Evolutionary conservation across 257 asterid genomes (phyloP).

Genomic region (Solanum lignicaule): DNA sequence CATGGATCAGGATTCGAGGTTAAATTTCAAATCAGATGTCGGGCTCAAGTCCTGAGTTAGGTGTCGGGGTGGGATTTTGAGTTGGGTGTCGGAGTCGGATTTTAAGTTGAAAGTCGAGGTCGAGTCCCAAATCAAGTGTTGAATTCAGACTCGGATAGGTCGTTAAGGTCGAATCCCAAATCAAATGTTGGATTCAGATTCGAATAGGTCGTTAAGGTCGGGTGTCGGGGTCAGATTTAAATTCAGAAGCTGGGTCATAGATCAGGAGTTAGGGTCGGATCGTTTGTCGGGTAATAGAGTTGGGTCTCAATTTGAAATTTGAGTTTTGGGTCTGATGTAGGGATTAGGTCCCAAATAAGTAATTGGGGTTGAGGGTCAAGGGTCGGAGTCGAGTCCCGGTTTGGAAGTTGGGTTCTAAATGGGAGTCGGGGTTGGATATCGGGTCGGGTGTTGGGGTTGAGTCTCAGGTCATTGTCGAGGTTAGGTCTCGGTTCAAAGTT

Average conservation of each 20-base stretch:
- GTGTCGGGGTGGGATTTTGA: background rate
- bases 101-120: background rate
- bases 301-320: background rate
- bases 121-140: background rate
- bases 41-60: background rate
- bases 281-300: background rate
- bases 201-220: rapidly evolving
- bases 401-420: background rate
- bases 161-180: no score
- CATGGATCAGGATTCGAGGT: background rate
- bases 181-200: background rate
- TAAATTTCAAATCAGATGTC: background rate
- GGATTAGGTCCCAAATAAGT: background rate
- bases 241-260: background rate
- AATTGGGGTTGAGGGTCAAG: background rate
- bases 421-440: background rate
- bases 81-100: background rate
- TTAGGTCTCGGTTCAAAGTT: background rate
- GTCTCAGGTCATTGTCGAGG: background rate
- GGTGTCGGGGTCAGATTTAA: background rate
- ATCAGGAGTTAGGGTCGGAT: background rate
- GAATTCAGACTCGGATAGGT: background rate
- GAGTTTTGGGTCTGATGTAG: background rate
- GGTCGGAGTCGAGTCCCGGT: background rate
- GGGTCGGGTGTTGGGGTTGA: background rate